Percentiles rank a stretch among this genome's conserved stretches.
These are phyloP conservation scores for Boletus subcaerulescens DNA, from an alignment of 768 basidiomycete genomes.

Conservation along the genomic window DNA sequence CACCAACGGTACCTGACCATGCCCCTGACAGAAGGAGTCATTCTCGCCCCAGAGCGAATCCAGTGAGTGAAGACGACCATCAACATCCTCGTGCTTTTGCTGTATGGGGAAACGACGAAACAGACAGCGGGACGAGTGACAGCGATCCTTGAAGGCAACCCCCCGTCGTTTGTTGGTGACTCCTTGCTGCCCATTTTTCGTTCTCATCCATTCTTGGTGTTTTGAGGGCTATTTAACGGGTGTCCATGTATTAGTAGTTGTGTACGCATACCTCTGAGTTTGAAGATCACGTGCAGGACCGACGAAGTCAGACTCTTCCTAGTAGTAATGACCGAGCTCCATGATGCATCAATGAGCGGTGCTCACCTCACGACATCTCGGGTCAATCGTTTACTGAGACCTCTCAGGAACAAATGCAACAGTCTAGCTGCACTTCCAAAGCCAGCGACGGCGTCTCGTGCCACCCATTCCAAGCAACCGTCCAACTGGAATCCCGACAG, in stretches of 20 bases:
- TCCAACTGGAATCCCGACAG: constrained; percentile 19
- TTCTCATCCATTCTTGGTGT: constrained; percentile 3
- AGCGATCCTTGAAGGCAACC: constrained; percentile 41
- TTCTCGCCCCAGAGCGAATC: constrained; percentile 8
- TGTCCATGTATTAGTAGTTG: not conserved
- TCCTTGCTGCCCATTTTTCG: not conserved
- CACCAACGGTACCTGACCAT: constrained; percentile 53
- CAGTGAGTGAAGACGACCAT: constrained; percentile 24
- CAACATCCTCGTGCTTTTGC: constrained; percentile 63
- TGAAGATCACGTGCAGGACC: constrained; percentile 15
- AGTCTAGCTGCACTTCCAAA: constrained; percentile 30
- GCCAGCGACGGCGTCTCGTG: constrained; percentile 15
- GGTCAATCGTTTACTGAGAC: constrained; percentile 45
- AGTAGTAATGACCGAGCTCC: constrained; percentile 15
- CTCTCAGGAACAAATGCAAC: constrained; percentile 46
- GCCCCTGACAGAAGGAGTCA: constrained; percentile 12
- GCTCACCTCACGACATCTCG: constrained; percentile 38
- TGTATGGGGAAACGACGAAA: constrained; percentile 86
- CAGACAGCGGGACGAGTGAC: constrained; percentile 81
- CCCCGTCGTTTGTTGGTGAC: not conserved
- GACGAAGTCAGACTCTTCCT: not conserved
- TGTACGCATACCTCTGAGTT: not conserved
- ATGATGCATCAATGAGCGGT: constrained; percentile 9
- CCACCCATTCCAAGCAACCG: constrained; percentile 15
- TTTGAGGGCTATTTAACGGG: not conserved